Evolutionary conservation across 2,329 filamentous ascomycete genomes (phyloP).

Genomic region (Aspergillus thermomutatus): DNA sequence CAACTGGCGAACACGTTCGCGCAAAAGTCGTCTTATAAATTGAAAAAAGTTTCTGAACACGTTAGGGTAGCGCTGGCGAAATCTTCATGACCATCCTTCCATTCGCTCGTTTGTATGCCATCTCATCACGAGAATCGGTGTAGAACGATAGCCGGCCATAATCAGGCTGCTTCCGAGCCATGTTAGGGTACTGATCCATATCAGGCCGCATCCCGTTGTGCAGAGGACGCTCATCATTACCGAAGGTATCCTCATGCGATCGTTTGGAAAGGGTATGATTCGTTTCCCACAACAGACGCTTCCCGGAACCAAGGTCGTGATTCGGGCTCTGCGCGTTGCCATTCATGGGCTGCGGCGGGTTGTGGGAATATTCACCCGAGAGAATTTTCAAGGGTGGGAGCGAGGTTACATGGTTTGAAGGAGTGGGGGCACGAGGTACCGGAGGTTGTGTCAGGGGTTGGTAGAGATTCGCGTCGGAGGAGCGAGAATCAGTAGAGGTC

Average conservation of each 20-base stretch:
- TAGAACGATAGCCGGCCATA: constrained; percentile 23
- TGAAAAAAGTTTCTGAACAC: background rate
- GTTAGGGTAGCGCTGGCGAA: constrained; percentile 20
- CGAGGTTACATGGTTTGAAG: constrained; percentile 23
- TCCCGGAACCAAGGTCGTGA: constrained; percentile 23
- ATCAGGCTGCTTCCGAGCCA: constrained; percentile 24
- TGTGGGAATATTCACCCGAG: constrained; percentile 25
- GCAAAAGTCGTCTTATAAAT: background rate
- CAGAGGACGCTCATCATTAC: constrained; percentile 38
- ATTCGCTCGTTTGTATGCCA: constrained; percentile 37
- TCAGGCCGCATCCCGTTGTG: constrained; percentile 45
- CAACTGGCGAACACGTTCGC: background rate
- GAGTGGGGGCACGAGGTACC: constrained; percentile 24
- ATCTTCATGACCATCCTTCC: constrained; percentile 32
- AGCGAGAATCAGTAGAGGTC: constrained; percentile 36
- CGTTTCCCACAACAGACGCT: constrained; percentile 31
- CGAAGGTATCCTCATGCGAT: constrained; percentile 38
- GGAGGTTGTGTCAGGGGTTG: constrained; percentile 34
- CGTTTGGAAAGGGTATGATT: constrained; percentile 30
- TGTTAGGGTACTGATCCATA: constrained; percentile 20
- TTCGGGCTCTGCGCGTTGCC: constrained; percentile 18
- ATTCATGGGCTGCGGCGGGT: constrained; percentile 22
- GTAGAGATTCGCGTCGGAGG: constrained; percentile 38
- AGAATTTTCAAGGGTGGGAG: constrained; percentile 38
- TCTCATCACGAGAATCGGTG: constrained; percentile 24